Evolutionary conservation across 1,139 yeast genomes (phyloP).

Genomic region (Lodderomyces orthopsilosis): DNA sequence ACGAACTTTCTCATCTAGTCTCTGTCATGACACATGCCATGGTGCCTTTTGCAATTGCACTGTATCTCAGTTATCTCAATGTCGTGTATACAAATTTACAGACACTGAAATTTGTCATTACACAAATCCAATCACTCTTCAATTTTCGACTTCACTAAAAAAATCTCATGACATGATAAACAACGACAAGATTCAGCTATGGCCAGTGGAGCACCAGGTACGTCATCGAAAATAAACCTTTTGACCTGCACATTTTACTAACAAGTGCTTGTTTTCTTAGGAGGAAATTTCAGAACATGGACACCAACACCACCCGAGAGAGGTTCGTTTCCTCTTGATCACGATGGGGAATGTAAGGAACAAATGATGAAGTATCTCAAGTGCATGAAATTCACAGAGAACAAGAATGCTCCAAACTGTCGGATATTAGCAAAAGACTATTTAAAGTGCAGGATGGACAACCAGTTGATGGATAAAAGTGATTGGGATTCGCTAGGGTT

Average conservation of each 20-base stretch:
- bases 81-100: no score
- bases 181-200: constrained; percentile 9
- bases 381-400: constrained; percentile 75
- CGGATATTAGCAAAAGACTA: constrained; percentile 78
- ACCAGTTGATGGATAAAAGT: constrained; percentile 79
- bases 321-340: constrained; percentile 95
- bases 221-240: constrained; percentile 9
- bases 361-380: constrained; percentile 73
- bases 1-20: no score
- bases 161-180: neutral
- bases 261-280: constrained; percentile 13
- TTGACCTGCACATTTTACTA: constrained; percentile 2
- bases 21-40: no score
- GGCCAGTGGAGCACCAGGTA: constrained; percentile 37
- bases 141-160: no score
- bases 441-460: constrained; percentile 85
- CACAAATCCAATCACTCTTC: no score
- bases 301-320: constrained; percentile 94
- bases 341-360: constrained; percentile 77
- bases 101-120: no score
- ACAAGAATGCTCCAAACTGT: constrained; percentile 88
- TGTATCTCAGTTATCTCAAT: no score
- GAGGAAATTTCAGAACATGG: constrained; percentile 46
- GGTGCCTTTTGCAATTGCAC: no score
- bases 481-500: constrained; percentile 83